These are phyloP conservation scores for Hylodesmum podocarpum DNA, from an alignment of 306 rosid genomes.

Conservation along the genomic window DNA sequence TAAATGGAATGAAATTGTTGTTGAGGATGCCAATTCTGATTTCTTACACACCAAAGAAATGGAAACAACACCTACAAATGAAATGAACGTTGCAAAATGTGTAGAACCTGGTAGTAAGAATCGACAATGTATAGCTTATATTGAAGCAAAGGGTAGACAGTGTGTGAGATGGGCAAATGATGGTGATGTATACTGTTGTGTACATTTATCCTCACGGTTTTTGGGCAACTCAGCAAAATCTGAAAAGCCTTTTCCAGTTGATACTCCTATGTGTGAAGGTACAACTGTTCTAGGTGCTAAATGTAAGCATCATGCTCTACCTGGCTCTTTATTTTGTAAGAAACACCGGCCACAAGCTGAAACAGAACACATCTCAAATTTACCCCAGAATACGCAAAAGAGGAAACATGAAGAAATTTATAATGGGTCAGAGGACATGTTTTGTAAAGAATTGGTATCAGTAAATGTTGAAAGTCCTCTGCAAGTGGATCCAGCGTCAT, in stretches of 20 bases:
- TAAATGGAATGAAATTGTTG: constrained; percentile 63
- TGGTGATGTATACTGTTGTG: constrained; percentile 98
- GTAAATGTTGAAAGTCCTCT: constrained; percentile 57
- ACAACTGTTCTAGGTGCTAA: constrained; percentile 94
- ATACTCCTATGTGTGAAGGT: constrained; percentile 91
- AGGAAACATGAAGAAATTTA: constrained; percentile 64
- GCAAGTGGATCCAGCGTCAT: constrained; percentile 56
- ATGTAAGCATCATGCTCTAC: constrained; percentile 92
- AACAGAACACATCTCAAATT: constrained; percentile 34
- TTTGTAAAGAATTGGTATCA: constrained; percentile 55
- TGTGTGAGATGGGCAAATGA: constrained; percentile 99
- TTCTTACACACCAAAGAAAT: constrained; percentile 45
- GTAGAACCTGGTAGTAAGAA: constrained; percentile 64
- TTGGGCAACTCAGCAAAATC: constrained; percentile 60
- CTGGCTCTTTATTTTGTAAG: constrained; percentile 80
- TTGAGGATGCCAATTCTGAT: constrained; percentile 52
- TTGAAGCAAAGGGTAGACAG: constrained; percentile 96
- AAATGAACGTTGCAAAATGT: constrained; percentile 37
- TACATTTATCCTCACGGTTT: constrained; percentile 91
- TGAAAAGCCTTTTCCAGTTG: constrained; percentile 55
- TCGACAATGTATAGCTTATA: constrained; percentile 84
- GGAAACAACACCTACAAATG: constrained; percentile 64
- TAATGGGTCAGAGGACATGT: constrained; percentile 44
- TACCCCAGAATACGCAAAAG: constrained; percentile 51
- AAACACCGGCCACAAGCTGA: constrained; percentile 81